Evolutionary conservation across 495 filamentous ascomycete genomes (phyloP).

Genomic region (Polyplosphaeria fusca): DNA sequence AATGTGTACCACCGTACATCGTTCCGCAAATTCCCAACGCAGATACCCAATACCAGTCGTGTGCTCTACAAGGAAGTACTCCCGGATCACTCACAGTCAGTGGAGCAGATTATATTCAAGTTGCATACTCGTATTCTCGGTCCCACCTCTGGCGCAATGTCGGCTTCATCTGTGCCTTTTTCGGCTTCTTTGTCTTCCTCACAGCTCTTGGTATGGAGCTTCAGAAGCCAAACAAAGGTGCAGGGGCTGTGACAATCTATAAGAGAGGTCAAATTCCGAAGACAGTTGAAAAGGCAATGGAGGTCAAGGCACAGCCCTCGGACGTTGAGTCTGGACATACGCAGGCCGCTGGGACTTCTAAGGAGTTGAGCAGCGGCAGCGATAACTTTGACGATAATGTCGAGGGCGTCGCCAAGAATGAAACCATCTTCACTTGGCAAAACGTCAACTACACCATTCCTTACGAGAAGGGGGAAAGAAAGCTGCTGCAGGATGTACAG

Average conservation of each 20-base stretch:
- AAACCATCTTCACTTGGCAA: slow-evolving; percentile 75
- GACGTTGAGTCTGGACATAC: slow-evolving; percentile 53
- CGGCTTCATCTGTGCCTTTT: slow-evolving; percentile 66
- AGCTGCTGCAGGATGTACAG: slow-evolving; percentile 60
- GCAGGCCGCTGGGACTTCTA: slow-evolving; percentile 34
- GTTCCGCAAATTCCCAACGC: slow-evolving; percentile 59
- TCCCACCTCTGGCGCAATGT: slow-evolving; percentile 68
- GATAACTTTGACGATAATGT: slow-evolving; percentile 32
- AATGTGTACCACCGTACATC: slow-evolving; percentile 49
- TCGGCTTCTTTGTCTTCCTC: slow-evolving; percentile 55
- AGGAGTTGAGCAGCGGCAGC: slow-evolving; percentile 34
- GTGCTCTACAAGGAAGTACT: slow-evolving; percentile 53
- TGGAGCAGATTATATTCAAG: slow-evolving; percentile 52
- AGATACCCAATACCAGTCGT: slow-evolving; percentile 54
- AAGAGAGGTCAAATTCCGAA: slow-evolving; percentile 60
- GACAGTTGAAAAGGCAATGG: slow-evolving; percentile 49
- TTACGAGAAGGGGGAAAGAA: slow-evolving; percentile 55
- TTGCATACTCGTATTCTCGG: slow-evolving; percentile 55
- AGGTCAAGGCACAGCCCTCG: slow-evolving; percentile 39
- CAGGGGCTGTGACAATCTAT: slow-evolving; percentile 67
- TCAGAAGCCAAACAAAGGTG: slow-evolving; percentile 68
- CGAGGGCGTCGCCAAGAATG: slow-evolving; percentile 54
- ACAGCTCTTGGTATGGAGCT: slow-evolving; percentile 65
- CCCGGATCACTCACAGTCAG: slow-evolving; percentile 49
- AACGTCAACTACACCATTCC: slow-evolving; percentile 74